Evolutionary conservation across 495 filamentous ascomycete genomes (phyloP), one percentile per base, ranked within the genome.

Genomic region (Aspergillus campestris): DNA sequence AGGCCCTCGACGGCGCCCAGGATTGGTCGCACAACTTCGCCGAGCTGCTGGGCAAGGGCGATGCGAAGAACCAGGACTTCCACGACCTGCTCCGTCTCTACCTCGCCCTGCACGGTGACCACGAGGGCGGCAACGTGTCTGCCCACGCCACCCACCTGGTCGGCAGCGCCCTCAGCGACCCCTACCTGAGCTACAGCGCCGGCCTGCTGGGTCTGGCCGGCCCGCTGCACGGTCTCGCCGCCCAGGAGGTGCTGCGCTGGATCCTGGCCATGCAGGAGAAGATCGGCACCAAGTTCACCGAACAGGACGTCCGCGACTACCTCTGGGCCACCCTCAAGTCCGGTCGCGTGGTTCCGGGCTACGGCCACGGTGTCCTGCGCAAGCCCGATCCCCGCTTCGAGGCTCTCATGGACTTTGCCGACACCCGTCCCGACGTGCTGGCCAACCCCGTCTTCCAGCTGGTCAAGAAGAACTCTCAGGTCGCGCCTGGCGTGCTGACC

Each of bases 1-100:
- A 70, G 52, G 50, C 55, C 18, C 67, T 73, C 3, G 62, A 73
- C 42, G 50, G 52, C 6, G 71, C 83, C 36, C 89, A 96, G 68
- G 92, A 98, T 62, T 98, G 92, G 92, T 81, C 89, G 0, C 89
- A 95, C 75, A 98, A 98, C 72, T 97, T 95, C 51, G 92, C 92
- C 34, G 86, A 89, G 59, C 90, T 97, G 78, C 80, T 98, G 28
- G 92, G 92, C 55, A 95, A 92, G 68, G 82, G 80, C 34, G 89
- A 89, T 47, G 74, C 79, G 54, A 71, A 90, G 59, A 82, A 95
- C 59, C 80, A 88, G 63, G 86, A 88, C 64, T 98, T 98, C 78
- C 91, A 97, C 60, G 92, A 98, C 56, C 74, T 97, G 13, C 76
- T 98, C 24, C 77, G 92, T 47, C 67, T 98, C 13, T 98, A 98